Evolutionary conservation across 352 stramenopile species (phyloP).

Genomic region (Pythium plurisporium): DNA sequence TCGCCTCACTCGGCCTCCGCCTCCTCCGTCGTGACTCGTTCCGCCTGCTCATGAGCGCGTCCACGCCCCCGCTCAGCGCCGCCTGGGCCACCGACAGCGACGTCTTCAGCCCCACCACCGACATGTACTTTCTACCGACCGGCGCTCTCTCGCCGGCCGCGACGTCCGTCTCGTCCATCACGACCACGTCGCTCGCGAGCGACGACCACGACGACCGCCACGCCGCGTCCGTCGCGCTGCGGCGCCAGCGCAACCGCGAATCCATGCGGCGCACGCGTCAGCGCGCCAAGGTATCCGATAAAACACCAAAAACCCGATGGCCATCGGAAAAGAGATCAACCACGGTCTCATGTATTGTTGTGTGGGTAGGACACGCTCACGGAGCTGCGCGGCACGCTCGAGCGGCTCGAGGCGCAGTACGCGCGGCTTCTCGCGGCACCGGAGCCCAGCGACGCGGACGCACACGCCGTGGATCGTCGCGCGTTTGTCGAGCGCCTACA

Average conservation of each 20-base stretch:
- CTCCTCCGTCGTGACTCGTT: background rate
- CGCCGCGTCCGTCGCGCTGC: conserved; percentile 9
- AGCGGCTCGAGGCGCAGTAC: conserved; percentile 22
- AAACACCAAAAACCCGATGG: no score
- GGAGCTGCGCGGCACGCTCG: conserved; percentile 20
- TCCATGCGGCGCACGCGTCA: conserved; percentile 30
- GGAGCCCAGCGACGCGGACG: background rate
- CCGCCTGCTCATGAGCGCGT: background rate
- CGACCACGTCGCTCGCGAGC: background rate
- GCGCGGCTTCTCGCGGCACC: conserved; percentile 8
- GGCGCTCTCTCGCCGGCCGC: background rate
- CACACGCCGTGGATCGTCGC: background rate
- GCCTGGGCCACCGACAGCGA: background rate
- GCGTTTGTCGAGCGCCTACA: conserved; percentile 14
- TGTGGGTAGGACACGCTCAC: conserved; percentile 23
- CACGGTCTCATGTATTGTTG: background rate
- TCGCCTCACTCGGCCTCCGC: background rate
- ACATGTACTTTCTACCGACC: conserved; percentile 11
- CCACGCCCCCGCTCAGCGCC: conserved; percentile 1
- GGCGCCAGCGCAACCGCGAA: conserved; percentile 30
- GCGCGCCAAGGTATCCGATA: conserved; percentile 20
- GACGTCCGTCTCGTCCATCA: background rate
- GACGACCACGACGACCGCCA: conserved; percentile 6
- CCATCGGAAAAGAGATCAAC: background rate
- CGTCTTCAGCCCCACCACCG: conserved; percentile 21